Evolutionary conservation across 2,329 filamentous ascomycete genomes (phyloP).

Genomic region (Aspergillus sp.): DNA sequence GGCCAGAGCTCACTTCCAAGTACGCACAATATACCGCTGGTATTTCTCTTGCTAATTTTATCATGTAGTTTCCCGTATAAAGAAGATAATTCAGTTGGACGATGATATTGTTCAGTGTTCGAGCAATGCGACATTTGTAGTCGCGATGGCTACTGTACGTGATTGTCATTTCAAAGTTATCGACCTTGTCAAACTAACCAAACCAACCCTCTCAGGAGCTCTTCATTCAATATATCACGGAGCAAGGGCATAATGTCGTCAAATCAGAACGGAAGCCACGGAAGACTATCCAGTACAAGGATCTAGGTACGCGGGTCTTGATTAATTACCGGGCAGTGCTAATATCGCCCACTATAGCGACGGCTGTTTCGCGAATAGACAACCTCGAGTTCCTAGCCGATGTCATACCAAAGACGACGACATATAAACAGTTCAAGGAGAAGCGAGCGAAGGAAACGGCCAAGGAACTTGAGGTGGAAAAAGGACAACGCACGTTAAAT

Average conservation of each 20-base stretch:
- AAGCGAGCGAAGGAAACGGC: constrained; percentile 45
- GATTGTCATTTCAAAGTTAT: neutral
- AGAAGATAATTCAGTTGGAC: constrained; percentile 90
- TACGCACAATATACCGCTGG: constrained; percentile 49
- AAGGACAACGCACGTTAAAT: constrained; percentile 40
- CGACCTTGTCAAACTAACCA: neutral
- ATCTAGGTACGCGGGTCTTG: constrained; percentile 62
- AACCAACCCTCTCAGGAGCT: constrained; percentile 64
- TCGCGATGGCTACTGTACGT: constrained; percentile 80
- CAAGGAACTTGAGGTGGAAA: constrained; percentile 33
- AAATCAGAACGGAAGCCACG: constrained; percentile 90
- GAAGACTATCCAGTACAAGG: constrained; percentile 92
- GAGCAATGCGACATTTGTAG: constrained; percentile 90
- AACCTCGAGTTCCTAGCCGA: constrained; percentile 94
- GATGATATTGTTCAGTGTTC: constrained; percentile 83
- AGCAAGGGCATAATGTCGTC: constrained; percentile 81
- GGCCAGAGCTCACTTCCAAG: constrained; percentile 82
- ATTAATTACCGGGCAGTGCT: constrained; percentile 4
- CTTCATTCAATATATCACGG: constrained; percentile 89
- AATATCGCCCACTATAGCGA: constrained; percentile 54
- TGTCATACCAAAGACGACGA: constrained; percentile 80
- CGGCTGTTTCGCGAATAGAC: constrained; percentile 81
- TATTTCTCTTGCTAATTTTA: neutral
- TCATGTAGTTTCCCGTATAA: constrained; percentile 75
- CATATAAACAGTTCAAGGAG: constrained; percentile 77